Conservation (phyloP, 345 rosid genomes). For the Hibiscus syriacus region DNA sequence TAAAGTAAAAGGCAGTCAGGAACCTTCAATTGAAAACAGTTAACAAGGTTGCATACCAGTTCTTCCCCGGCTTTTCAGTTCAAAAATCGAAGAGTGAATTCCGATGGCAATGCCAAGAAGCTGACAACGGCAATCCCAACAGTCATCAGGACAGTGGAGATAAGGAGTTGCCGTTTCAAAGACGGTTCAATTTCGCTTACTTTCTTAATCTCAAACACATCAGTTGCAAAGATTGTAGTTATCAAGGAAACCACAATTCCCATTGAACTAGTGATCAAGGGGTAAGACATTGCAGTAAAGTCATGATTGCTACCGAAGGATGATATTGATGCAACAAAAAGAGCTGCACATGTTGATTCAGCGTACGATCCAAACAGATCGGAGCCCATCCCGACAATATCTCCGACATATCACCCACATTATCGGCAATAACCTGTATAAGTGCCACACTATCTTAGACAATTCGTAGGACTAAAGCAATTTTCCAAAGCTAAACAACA, state of each 20-base stretch:
- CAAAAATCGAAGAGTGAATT: conserved; percentile 54
- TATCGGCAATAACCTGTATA: conserved; percentile 65
- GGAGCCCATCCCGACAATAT: conserved; percentile 70
- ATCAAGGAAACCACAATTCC: conserved; percentile 55
- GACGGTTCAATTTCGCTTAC: conserved; percentile 51
- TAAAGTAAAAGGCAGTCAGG: neutral
- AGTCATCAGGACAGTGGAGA: conserved; percentile 66
- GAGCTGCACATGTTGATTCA: conserved; percentile 65
- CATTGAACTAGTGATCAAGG: conserved; percentile 50
- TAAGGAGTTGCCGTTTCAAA: conserved; percentile 51
- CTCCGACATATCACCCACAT: conserved; percentile 73
- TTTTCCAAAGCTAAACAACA: no score
- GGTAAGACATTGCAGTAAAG: conserved; percentile 53
- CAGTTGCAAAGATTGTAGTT: conserved; percentile 63
- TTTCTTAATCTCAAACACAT: conserved; percentile 43
- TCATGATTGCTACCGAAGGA: conserved; percentile 50
- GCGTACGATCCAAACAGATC: conserved; percentile 67
- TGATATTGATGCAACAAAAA: conserved; percentile 61
- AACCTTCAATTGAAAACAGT: neutral
- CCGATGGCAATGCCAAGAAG: conserved; percentile 48
- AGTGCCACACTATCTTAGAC: neutral
- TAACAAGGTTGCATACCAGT: conserved; percentile 34
- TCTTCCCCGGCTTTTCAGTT: conserved; percentile 42
- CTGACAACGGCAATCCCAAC: conserved; percentile 47
- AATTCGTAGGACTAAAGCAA: no score